Conservation (phyloP, 148 eudicot genomes). For the Dysphania ambrosioides region DNA sequence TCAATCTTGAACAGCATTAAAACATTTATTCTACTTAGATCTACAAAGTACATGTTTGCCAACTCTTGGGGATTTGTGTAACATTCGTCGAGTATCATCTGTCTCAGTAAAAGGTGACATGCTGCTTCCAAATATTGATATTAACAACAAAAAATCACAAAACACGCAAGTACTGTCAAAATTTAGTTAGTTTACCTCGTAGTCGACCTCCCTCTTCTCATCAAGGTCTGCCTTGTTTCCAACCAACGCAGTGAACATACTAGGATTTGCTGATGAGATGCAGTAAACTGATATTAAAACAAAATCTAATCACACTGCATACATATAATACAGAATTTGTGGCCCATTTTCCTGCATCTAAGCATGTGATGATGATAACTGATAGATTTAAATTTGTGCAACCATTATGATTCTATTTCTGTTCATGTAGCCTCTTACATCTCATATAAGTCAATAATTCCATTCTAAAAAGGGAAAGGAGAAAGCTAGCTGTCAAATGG, state of each 20-base stretch:
- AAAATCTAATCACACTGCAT: background rate
- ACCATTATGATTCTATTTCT: background rate
- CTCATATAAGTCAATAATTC: no score
- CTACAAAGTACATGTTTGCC: no score
- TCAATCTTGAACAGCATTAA: no score
- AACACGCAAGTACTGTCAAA: background rate
- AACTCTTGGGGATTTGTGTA: no score
- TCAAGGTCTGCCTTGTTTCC: conserved; percentile 53
- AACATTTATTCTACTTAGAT: no score
- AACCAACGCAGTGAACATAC: conserved; percentile 40
- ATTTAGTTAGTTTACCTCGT: conserved; percentile 34
- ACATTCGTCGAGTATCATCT: no score
- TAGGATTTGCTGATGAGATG: conserved; percentile 37
- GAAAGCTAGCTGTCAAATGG: no score
- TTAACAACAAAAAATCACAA: no score
- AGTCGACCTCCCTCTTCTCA: conserved; percentile 38
- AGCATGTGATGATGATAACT: background rate
- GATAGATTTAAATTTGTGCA: background rate
- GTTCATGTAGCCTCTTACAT: background rate
- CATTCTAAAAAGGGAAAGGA: background rate
- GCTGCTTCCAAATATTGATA: no score
- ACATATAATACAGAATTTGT: background rate
- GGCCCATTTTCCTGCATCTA: background rate
- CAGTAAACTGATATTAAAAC: background rate
- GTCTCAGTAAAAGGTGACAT: no score